Evolutionary conservation across 129 eudicot genomes (phyloP), one percentile per base, ranked within the genome.

Genomic region (Saussurea involucrata): DNA sequence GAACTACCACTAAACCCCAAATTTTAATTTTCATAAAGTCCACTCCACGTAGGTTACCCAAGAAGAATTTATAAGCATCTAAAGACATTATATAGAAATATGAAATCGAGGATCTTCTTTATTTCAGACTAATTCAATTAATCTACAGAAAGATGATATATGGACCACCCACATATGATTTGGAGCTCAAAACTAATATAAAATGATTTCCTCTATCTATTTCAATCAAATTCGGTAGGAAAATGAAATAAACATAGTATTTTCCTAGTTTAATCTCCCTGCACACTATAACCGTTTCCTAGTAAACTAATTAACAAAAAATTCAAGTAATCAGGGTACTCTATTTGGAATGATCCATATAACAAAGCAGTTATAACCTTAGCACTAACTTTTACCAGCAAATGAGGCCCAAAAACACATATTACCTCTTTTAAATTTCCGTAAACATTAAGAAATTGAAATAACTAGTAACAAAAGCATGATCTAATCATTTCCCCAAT

Each of bases 1-100:
- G 71, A 67, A 25, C 69, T 46, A 24, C 71, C 72, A 77, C 75
- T 78, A 78, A 83, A 83, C 60, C 75, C 67, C 10, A 72, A 22
- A 13, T 77, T 60, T 12, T 33, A 66, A 22, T 72, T 74, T 70
- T 31, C 11, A 82, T 20, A 33, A 24, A 34, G 55, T 72, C 71
- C 37, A 83, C 44, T 76, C 53, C 4, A 49, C 74, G 17, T 34
- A 18, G 49, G 37, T 20, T 36, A 21, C 31, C 69, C 53, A 9
- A 65, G 8, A 20, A 72, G 12, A 33, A 27, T 12, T 49, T 21
- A 49, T 49, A 49, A 49, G 58, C 58, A 49, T 21, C 58, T 49
- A 49, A 49, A 49, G 21, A 27, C 42, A 55, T 15, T 13, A 77
- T 6, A 4, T 42, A 36, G 6, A 78, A 12, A 71, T 49, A 63